Conservation (phyloP, 139 green algal species). For the Pseudopediastrum boryanum region DNA sequence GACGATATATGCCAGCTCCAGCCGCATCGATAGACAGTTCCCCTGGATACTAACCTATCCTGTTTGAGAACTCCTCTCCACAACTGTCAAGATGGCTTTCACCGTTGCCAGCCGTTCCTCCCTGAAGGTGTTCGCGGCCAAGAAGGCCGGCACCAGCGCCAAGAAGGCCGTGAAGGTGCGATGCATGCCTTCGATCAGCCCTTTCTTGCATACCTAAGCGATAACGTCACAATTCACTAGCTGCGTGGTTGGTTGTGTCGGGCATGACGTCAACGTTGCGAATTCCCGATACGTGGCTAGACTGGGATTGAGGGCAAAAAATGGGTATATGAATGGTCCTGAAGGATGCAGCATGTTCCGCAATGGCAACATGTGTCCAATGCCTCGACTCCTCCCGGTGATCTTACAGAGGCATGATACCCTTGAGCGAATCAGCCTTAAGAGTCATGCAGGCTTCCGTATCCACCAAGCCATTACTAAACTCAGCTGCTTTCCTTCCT, state of each 20-base stretch:
- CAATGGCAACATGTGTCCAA: not conserved
- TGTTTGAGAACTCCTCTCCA: too few species aligned
- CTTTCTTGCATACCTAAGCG: not conserved
- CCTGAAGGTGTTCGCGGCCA: conserved; percentile 21
- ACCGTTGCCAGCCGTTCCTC: conserved; percentile 4
- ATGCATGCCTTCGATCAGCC: not conserved
- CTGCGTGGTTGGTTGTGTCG: not conserved
- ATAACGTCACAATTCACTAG: not conserved
- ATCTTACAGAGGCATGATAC: not conserved
- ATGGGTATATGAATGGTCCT: too few species aligned
- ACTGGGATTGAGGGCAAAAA: too few species aligned
- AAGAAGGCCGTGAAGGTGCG: conserved; percentile 16
- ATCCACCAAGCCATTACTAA: not conserved
- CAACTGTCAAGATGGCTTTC: conserved; percentile 25
- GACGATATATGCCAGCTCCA: too few species aligned
- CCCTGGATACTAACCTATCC: too few species aligned
- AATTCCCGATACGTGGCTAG: not conserved
- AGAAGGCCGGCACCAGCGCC: conserved; percentile 2
- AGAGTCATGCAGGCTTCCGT: too few species aligned
- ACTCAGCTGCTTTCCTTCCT: not conserved
- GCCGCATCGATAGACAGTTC: too few species aligned
- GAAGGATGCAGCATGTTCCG: not conserved
- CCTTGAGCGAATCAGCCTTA: not conserved
- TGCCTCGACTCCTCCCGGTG: not conserved
- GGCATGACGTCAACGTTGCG: not conserved